Conservation (phyloP, 768 basidiomycete genomes). For the Phylloporus rhodoxanthus region DNA sequence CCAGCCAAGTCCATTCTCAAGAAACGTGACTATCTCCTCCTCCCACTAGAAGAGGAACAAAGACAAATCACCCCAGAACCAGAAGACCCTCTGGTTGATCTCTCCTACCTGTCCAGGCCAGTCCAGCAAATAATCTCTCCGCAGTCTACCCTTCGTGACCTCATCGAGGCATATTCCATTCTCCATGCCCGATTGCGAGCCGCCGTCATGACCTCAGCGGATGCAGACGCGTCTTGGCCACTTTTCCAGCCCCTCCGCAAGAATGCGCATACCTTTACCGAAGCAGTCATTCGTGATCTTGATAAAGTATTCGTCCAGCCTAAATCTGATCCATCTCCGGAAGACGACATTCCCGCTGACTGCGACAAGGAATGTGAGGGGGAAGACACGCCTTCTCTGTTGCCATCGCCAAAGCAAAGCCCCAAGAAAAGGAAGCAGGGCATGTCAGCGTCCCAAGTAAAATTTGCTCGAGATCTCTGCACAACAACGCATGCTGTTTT, state of each 20-base stretch:
- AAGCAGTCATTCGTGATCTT: conserved; percentile 64
- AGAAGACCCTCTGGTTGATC: conserved; percentile 54
- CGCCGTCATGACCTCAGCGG: conserved; percentile 35
- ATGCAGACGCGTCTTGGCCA: conserved; percentile 60
- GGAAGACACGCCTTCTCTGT: conserved; percentile 27
- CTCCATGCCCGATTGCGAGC: conserved; percentile 61
- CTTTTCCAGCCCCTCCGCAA: conserved; percentile 66
- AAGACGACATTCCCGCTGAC: conserved; percentile 21
- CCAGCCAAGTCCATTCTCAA: conserved; percentile 72
- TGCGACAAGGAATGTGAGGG: conserved; percentile 22
- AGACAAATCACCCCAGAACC: conserved; percentile 79
- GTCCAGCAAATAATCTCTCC: conserved; percentile 52
- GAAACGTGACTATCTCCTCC: conserved; percentile 34
- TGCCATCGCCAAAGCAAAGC: conserved; percentile 68
- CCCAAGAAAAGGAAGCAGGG: conserved; percentile 55
- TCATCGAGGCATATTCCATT: conserved; percentile 70
- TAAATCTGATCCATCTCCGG: conserved; percentile 12
- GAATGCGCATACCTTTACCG: conserved; percentile 45
- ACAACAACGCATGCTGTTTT: conserved; percentile 67
- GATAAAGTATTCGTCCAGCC: conserved; percentile 62
- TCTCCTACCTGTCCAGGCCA: conserved; percentile 60
- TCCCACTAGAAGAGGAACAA: conserved; percentile 37
- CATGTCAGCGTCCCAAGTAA: conserved; percentile 72
- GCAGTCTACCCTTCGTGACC: conserved; percentile 45
- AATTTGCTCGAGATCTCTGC: conserved; percentile 73